Base-by-base conservation (phyloP, 768 basidiomycete genomes). In the Kwoniella dejecticola region DNA sequence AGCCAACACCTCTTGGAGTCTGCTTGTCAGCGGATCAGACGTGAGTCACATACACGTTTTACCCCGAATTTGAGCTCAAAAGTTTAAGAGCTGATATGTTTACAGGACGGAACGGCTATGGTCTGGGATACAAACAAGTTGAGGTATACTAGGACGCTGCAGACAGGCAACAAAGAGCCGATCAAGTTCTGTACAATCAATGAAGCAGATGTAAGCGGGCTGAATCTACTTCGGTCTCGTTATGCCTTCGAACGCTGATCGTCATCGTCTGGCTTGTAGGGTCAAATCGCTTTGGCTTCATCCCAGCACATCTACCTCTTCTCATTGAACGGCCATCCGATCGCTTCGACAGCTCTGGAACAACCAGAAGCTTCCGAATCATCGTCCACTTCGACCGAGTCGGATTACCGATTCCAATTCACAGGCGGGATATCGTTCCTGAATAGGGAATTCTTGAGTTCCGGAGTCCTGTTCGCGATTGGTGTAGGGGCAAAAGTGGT, bases 91-190 rank as follows among this genome's bases (percentile, higher is more conserved):
- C 30, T 30, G 63, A 38, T 4, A 15, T 4, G 36, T 46, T 64
- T 13, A 47, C 49, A 74, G 70, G 92, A 95, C 69, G 90, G 92
- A 1, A 90, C 87, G 63, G 90, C 89, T 0, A 88, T 88, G 3
- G 59, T 95, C 2, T 96, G 93, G 93, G 93, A 95, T 77, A 82
- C 92, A 53, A 95, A 96, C 72, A 82, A 86, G 26, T 88, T 89
- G 7, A 80, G 85, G 7, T 95, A 96, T 64, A 85, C 89, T 12
- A 82, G 88, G 56, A 89, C 90, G 0, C 49, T 79, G 19, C 59
- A 66, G n/a, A 88, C 91, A 29, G 88, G 88, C 84, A 89, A 91
- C 58, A 83, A 82, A 5, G 77, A 79, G 40, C 68, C 79, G 0
- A 85, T 95, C 13, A 84, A 85, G 69, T 81, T 88, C 1, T 87